Evolutionary conservation across 257 asterid genomes (phyloP), one percentile per base, ranked within the genome.

Genomic region (Avicennia marina): DNA sequence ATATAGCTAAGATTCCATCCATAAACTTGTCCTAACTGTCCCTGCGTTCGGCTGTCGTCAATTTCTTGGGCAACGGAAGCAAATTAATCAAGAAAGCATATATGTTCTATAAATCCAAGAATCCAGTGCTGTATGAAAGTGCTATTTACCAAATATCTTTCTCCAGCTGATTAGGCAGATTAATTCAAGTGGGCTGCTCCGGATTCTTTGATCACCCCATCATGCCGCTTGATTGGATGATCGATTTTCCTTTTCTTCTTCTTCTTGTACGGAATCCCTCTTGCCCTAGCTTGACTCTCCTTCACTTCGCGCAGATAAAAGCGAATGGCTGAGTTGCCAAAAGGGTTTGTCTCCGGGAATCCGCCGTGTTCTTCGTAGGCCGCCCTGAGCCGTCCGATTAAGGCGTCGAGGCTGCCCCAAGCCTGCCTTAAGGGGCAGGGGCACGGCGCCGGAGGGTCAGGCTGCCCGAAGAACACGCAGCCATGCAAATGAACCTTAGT

Each of bases 401-500:
- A 17, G 4, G 69, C 62, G 17, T 64, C 69, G 11, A 64, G 47
- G 47, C 69, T 64, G 11, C 69, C 63, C 70, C 63, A 64, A n/a
- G 63, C 70, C 52, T 64, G 70, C 27, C 63, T 54, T 1, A 55
- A 26, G 12, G 70, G 70, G 55, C 70, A 64, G 62, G 64, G 13
- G 46, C 70, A 64, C 7, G 63, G 70, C 11, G 63, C 63, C 8
- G 70, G 70, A 11, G 64, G 70, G 13, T 65, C 71, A 20, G 71
- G 71, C 50, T 47, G 65, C 32, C 71, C 71, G 29, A 36, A 65
- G 19, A 65, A 65, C 9, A 65, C 27, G 40, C 71, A 65, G 17
- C 71, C 65, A 27, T 65, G 57, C 21, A 57, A 25, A 27, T 64
- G 70, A 17, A 64, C 70, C 57, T 64, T 64, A n/a, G 70, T 64